phyloP scores from a whole-genome alignment of 768 basidiomycete species.

The Kwoniella shandongensis region DNA sequence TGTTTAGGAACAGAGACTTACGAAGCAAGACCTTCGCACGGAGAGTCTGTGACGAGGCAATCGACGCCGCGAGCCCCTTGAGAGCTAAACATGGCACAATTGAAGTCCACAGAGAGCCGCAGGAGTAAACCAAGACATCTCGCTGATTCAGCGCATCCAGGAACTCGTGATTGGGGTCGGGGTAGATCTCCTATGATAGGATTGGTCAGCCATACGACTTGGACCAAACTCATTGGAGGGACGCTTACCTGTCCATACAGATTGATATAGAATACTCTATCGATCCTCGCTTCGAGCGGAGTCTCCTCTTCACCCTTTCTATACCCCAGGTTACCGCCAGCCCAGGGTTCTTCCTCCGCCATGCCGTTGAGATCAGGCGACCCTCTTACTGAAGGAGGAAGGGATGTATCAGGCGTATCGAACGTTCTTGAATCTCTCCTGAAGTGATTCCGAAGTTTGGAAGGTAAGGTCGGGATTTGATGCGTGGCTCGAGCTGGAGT shows the following conservation, averaged over 20 bases:
- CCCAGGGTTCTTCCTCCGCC: constrained; percentile 13
- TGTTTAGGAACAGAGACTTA: constrained; percentile 55
- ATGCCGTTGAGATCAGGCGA: constrained; percentile 1
- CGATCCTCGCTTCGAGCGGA: constrained; percentile 43
- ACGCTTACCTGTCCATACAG: constrained; percentile 66
- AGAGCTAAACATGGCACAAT: constrained; percentile 90
- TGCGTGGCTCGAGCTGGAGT: constrained; percentile 20
- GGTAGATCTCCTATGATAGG: constrained; percentile 68
- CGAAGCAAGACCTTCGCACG: constrained; percentile 80
- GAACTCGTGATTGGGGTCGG: constrained; percentile 79
- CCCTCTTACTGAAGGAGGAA: constrained; percentile 4
- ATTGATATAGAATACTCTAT: constrained; percentile 76
- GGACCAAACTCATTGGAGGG: no score
- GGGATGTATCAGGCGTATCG: constrained; percentile 27
- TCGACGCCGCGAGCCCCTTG: constrained; percentile 71
- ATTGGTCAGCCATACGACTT: background rate
- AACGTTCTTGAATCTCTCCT: constrained; percentile 48
- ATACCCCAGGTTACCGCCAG: constrained; percentile 43
- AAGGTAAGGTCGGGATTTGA: constrained; percentile 3
- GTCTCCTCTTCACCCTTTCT: constrained; percentile 46
- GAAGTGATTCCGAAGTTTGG: constrained; percentile 14
- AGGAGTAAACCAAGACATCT: constrained; percentile 81
- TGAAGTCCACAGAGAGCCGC: constrained; percentile 92
- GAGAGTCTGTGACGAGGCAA: constrained; percentile 70
- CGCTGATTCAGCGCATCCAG: constrained; percentile 63